Conservation (phyloP, 1,284 basidiomycete species). For the Termitomyces sp. region DNA sequence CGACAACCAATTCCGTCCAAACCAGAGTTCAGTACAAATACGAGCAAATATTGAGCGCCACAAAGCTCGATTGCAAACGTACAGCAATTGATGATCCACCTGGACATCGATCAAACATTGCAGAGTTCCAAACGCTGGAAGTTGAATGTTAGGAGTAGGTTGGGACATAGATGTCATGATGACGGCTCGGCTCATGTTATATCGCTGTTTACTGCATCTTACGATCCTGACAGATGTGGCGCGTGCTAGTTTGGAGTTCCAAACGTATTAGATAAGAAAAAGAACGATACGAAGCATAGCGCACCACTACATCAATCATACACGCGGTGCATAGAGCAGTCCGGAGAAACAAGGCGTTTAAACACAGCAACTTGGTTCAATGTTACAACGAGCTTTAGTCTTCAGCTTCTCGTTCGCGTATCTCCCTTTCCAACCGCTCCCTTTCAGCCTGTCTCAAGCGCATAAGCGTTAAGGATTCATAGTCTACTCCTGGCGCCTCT, state of each 20-base stretch:
- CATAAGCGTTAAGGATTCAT: conserved; percentile 78
- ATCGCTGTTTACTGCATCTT: too few species aligned
- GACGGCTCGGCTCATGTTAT: background rate
- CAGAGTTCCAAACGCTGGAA: background rate
- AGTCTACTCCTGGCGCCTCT: conserved; percentile 52
- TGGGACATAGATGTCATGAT: background rate
- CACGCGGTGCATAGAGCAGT: background rate
- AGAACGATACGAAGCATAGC: background rate
- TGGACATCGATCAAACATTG: background rate
- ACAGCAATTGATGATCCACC: background rate
- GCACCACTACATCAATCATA: background rate
- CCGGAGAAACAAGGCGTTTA: background rate
- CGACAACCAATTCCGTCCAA: background rate
- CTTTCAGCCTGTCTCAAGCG: conserved; percentile 77
- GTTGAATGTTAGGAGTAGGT: too few species aligned
- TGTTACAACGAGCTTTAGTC: conserved; percentile 17
- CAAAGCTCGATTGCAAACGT: background rate
- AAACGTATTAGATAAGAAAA: background rate
- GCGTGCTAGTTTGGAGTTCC: background rate
- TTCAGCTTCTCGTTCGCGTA: conserved; percentile 58
- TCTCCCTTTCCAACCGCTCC: conserved; percentile 71
- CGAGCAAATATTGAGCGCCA: background rate
- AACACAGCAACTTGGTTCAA: background rate
- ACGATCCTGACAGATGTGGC: background rate
- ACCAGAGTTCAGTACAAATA: background rate